These are phyloP conservation scores for Marasmius fiardii DNA, from an alignment of 1,284 basidiomycete genomes.

Conservation along the genomic window DNA sequence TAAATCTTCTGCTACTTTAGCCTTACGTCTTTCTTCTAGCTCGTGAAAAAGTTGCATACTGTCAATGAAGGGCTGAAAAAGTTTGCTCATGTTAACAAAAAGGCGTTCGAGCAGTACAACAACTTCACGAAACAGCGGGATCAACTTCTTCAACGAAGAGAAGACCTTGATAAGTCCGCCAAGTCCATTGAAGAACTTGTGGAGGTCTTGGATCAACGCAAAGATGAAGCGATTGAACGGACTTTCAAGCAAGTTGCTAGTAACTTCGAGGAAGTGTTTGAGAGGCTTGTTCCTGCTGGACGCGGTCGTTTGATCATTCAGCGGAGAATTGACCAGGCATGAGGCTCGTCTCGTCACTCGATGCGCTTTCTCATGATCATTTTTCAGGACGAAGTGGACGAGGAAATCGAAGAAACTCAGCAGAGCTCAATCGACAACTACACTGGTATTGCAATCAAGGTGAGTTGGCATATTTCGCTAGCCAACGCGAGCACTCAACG, in stretches of 20 bases:
- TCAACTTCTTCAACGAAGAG: slow-evolving; percentile 80
- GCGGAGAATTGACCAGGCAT: slow-evolving; percentile 79
- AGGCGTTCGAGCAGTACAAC: slow-evolving; percentile 97
- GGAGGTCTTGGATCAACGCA: slow-evolving; percentile 91
- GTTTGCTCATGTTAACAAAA: slow-evolving; percentile 99
- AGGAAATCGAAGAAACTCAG: slow-evolving; percentile 66
- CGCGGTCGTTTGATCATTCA: slow-evolving; percentile 91
- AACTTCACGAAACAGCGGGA: slow-evolving; percentile 98
- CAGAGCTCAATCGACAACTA: slow-evolving; percentile 88
- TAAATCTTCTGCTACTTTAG: not conserved
- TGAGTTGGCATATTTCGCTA: slow-evolving; percentile 20
- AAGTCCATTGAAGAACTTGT: slow-evolving; percentile 94
- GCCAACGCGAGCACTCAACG: slow-evolving; percentile 1
- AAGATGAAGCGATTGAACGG: slow-evolving; percentile 97
- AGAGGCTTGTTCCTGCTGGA: slow-evolving; percentile 94
- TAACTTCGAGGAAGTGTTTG: slow-evolving; percentile 97
- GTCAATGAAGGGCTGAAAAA: slow-evolving; percentile 94
- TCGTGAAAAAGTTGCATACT: slow-evolving; percentile 87
- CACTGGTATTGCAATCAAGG: slow-evolving; percentile 95
- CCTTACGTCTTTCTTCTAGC: slow-evolving; percentile 38
- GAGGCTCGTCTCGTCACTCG: slow-evolving; percentile 20
- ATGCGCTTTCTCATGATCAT: not conserved
- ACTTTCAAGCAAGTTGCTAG: slow-evolving; percentile 98
- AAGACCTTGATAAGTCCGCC: slow-evolving; percentile 89
- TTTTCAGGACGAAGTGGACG: slow-evolving; percentile 68